Conservation (phyloP, 169 alveolate genomes). For the Perkinsus olseni region DNA sequence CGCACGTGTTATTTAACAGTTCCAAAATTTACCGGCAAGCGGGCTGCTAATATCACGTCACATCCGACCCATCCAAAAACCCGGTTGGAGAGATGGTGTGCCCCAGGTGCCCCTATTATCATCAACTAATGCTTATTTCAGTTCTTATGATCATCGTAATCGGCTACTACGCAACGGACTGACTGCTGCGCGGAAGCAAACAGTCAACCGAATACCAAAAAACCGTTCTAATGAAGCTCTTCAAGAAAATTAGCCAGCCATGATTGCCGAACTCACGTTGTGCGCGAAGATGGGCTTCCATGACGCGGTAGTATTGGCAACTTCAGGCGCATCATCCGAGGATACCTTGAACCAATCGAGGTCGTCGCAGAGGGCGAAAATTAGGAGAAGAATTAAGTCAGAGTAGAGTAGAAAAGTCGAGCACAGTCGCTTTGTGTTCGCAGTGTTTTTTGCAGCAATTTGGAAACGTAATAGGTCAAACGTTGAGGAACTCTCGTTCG, state of each 20-base stretch:
- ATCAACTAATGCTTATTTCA: no score
- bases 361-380: neutral
- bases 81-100: no score
- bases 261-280: neutral
- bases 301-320: neutral
- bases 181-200: no score
- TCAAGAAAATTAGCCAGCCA: neutral
- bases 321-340: neutral
- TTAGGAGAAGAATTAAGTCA: neutral
- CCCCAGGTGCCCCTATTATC: no score
- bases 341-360: neutral
- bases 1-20: no score
- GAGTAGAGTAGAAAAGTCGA: neutral
- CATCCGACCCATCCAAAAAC: no score
- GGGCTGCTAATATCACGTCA: no score
- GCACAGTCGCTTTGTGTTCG: neutral
- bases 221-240: neutral
- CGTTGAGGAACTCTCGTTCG: neutral
- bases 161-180: no score
- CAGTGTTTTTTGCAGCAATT: neutral
- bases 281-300: neutral
- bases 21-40: no score
- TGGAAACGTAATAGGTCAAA: neutral
- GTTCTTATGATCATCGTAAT: no score
- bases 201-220: neutral